Evolutionary conservation across 2,329 filamentous ascomycete genomes (phyloP).

Genomic region (Clonostachys solani): DNA sequence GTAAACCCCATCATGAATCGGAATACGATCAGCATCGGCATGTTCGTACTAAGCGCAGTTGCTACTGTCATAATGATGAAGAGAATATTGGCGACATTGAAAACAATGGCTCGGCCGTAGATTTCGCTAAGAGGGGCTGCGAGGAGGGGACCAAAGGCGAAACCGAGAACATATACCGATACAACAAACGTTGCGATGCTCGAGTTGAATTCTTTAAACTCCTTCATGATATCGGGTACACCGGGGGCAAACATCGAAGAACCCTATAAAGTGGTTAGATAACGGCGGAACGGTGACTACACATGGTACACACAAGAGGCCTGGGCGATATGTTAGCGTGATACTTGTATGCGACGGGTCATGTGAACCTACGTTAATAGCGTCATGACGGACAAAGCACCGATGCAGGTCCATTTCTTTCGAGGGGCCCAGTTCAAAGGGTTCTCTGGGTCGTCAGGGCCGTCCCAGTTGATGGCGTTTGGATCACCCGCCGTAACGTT

Average conservation of each 20-base stretch:
- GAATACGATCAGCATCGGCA: conserved; percentile 38
- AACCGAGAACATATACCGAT: conserved; percentile 47
- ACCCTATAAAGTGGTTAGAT: conserved; percentile 43
- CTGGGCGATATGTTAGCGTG: conserved; percentile 21
- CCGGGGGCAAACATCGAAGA: conserved; percentile 62
- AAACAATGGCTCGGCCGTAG: conserved; percentile 37
- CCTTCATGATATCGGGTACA: conserved; percentile 55
- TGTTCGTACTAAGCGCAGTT: conserved; percentile 28
- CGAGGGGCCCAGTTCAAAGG: conserved; percentile 61
- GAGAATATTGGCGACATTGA: conserved; percentile 31
- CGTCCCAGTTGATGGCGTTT: conserved; percentile 53
- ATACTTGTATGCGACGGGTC: not conserved
- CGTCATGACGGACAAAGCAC: conserved; percentile 18
- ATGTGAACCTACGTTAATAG: conserved; percentile 34
- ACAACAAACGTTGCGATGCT: conserved; percentile 44
- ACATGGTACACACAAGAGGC: conserved; percentile 48
- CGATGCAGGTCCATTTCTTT: conserved; percentile 27
- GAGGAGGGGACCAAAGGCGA: conserved; percentile 40
- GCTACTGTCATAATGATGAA: conserved; percentile 31
- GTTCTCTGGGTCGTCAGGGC: conserved; percentile 51
- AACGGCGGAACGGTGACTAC: conserved; percentile 34
- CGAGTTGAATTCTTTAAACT: conserved; percentile 51
- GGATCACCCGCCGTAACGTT: not conserved
- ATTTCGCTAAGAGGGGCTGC: conserved; percentile 45
- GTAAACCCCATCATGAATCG: conserved; percentile 48